Conservation (phyloP, 2,329 filamentous ascomycete genomes). For the Myriangium duriaei region DNA sequence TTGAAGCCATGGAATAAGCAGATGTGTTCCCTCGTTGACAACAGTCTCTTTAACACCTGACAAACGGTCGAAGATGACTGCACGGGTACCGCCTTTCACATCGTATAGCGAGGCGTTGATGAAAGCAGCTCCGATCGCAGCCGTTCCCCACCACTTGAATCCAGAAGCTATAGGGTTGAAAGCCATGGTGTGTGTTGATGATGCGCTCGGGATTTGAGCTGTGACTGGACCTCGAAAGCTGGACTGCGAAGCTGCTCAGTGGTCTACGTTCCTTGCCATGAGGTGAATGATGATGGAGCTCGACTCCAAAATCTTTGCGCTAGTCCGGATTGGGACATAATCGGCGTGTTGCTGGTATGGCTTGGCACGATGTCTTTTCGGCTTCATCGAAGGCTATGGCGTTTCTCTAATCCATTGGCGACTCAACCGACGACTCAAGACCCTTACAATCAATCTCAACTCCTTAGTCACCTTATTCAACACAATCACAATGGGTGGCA, state of each 20-base stretch:
- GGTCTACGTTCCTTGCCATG: too few species aligned
- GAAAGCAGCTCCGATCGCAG: slow-evolving; percentile 53
- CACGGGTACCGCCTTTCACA: slow-evolving; percentile 84
- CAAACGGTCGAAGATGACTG: slow-evolving; percentile 94
- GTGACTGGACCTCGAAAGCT: too few species aligned
- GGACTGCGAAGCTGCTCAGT: too few species aligned
- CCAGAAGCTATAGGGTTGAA: slow-evolving; percentile 45
- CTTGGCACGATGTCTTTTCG: slow-evolving; percentile 9
- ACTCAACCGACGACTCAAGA: too few species aligned
- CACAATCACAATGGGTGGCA: slow-evolving; percentile 27
- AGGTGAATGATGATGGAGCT: slow-evolving; percentile 12
- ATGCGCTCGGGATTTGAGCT: too few species aligned
- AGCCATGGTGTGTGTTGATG: slow-evolving; percentile 17
- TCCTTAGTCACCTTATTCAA: slow-evolving; percentile 6
- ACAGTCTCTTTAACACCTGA: slow-evolving; percentile 87
- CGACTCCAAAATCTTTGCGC: neutral
- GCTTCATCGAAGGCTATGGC: slow-evolving; percentile 9
- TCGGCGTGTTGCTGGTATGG: neutral
- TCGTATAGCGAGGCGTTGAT: slow-evolving; percentile 83
- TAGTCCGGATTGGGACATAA: slow-evolving; percentile 6
- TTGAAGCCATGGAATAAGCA: slow-evolving; percentile 91
- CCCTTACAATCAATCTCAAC: neutral
- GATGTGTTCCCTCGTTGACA: slow-evolving; percentile 92
- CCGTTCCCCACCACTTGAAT: slow-evolving; percentile 61
- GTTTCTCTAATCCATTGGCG: slow-evolving; percentile 5